Evolutionary conservation across 2,329 filamentous ascomycete genomes (phyloP).

Genomic region (Madurella mycetomatis): DNA sequence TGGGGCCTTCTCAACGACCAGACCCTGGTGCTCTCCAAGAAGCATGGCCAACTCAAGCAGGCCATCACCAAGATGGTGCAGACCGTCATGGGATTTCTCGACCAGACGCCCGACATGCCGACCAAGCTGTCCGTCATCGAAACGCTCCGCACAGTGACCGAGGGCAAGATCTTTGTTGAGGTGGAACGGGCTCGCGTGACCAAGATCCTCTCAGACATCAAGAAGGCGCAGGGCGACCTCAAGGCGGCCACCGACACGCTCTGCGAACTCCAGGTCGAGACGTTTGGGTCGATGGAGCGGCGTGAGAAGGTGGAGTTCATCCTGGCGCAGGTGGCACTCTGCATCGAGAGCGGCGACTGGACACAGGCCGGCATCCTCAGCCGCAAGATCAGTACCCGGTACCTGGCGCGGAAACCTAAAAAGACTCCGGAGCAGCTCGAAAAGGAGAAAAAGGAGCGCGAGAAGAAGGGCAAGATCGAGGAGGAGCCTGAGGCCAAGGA

Average conservation of each 20-base stretch:
- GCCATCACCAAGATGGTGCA: slow-evolving; percentile 99
- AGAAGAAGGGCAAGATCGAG: slow-evolving; percentile 71
- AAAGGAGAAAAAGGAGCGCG: slow-evolving; percentile 82
- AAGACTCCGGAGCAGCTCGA: slow-evolving; percentile 85
- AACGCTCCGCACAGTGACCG: slow-evolving; percentile 89
- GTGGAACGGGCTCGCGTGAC: slow-evolving; percentile 95
- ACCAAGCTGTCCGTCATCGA: slow-evolving; percentile 93
- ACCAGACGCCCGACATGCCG: slow-evolving; percentile 77
- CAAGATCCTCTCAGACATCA: slow-evolving; percentile 92
- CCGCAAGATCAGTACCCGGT: slow-evolving; percentile 94
- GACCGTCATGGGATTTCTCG: slow-evolving; percentile 86
- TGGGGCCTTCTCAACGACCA: slow-evolving; percentile 97
- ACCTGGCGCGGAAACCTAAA: slow-evolving; percentile 84
- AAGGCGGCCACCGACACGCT: slow-evolving; percentile 87
- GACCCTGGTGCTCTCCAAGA: slow-evolving; percentile 92
- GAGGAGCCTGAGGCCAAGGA: slow-evolving; percentile 73
- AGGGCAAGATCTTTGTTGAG: slow-evolving; percentile 99
- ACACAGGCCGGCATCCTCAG: slow-evolving; percentile 89
- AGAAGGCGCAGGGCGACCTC: slow-evolving; percentile 90
- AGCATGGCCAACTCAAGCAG: slow-evolving; percentile 99
- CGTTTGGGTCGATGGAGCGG: slow-evolving; percentile 95
- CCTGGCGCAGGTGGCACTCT: slow-evolving; percentile 86
- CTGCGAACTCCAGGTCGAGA: slow-evolving; percentile 97
- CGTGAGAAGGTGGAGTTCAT: slow-evolving; percentile 99
- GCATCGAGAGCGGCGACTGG: slow-evolving; percentile 95